Evolutionary conservation across 2,329 filamentous ascomycete species (phyloP).

Genomic region (Monosporascus sp.): DNA sequence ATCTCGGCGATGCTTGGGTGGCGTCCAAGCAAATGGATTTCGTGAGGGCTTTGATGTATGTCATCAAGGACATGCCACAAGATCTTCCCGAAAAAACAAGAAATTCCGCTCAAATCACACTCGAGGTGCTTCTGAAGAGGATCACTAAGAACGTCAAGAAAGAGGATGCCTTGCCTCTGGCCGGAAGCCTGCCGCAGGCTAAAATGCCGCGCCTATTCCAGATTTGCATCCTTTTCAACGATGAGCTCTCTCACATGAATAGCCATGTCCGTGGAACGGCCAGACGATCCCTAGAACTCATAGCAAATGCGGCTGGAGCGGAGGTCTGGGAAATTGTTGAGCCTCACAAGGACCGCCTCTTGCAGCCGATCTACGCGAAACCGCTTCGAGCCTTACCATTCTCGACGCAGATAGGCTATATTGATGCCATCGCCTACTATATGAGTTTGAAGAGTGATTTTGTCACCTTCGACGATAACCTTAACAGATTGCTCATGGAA

Average conservation of each 20-base stretch:
- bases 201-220: constrained; percentile 61
- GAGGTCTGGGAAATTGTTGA: constrained; percentile 84
- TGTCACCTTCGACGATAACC: constrained; percentile 83
- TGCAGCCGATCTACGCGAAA: constrained; percentile 93
- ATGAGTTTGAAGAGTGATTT: constrained; percentile 85
- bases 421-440: constrained; percentile 95
- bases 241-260: constrained; percentile 92
- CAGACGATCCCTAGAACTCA: constrained; percentile 71
- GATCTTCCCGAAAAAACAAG: constrained; percentile 90
- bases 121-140: constrained; percentile 71
- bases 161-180: constrained; percentile 57
- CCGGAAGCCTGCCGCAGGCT: constrained; percentile 36
- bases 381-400: constrained; percentile 90
- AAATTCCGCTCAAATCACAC: constrained; percentile 72
- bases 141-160: constrained; percentile 77
- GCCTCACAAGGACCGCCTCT: constrained; percentile 81
- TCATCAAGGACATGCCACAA: constrained; percentile 96
- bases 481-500: constrained; percentile 88
- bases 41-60: constrained; percentile 85
- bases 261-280: constrained; percentile 87
- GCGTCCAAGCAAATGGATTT: constrained; percentile 79
- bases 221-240: constrained; percentile 79
- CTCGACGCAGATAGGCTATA: constrained; percentile 92
- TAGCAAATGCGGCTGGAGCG: constrained; percentile 71
- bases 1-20: constrained; percentile 81